Conservation (phyloP, 208 protist species). For the Plasmodiophora brassicae region DNA sequence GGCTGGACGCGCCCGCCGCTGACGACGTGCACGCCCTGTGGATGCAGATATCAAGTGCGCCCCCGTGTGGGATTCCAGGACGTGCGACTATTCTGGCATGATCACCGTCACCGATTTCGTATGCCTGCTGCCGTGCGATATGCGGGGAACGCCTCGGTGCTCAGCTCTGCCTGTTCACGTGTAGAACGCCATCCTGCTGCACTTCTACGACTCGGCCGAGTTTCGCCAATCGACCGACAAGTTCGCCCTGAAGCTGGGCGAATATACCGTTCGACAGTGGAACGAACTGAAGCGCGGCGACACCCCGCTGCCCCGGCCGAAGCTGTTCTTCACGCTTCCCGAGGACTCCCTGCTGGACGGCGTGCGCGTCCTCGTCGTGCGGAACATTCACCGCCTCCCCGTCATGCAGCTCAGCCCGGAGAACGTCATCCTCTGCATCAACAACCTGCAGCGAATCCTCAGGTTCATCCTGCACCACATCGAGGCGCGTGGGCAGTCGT, state of each 20-base stretch:
- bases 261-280: conserved; percentile 1
- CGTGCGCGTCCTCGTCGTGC: neutral
- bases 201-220: conserved; percentile 17
- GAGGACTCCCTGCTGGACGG: neutral
- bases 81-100: conserved; percentile 5
- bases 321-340: neutral
- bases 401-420: neutral
- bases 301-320: neutral
- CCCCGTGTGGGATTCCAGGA: neutral
- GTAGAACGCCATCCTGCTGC: conserved; percentile 19
- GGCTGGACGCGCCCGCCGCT: no score
- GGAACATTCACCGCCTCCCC: conserved; percentile 4
- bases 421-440: conserved; percentile 23
- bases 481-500: neutral
- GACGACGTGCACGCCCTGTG: no score
- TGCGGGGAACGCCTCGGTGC: no score
- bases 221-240: neutral
- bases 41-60: conserved; percentile 24
- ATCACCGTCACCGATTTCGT: conserved; percentile 31
- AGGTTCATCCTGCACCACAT: conserved; percentile 28
- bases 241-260: neutral
- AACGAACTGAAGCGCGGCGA: neutral
- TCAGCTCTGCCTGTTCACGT: no score
- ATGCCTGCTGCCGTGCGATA: neutral
- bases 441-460: conserved; percentile 22